Evolutionary conservation across 2,329 filamentous ascomycete species (phyloP), one percentile per base, ranked within the genome.

Genomic region (Sporothrix phasma): DNA sequence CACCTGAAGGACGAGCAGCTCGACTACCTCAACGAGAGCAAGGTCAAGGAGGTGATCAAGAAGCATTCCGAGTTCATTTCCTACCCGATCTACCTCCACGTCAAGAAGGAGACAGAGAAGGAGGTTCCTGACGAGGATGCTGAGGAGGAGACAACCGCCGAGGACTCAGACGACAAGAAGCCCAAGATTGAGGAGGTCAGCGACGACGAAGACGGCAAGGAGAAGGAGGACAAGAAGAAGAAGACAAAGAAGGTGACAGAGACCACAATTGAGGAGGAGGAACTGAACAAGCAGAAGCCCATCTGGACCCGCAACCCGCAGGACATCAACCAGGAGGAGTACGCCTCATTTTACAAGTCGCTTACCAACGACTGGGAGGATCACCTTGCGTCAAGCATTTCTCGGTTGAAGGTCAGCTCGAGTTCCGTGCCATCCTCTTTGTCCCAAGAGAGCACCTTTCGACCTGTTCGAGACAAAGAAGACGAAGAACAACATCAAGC

Each of bases 401-500:
- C 89, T 99, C 94, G 69, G 94, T 99, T 70, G 94, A 99, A 85
- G 94, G 94, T 88, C 94, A 97, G 84, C 92, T 99, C 71, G 94
- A 99, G 83, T 99, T 99, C 92, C 93, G 93, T 71, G 94, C 94
- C 71, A 96, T 99, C 80, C 92, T 99, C 77, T 99, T 95, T 84
- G 93, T 99, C 64, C 94, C 94, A 97, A 99, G 90, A 93, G 94
- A 74, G 94, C 94, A 79, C 94, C 94, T 73, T 99, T 99, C 79
- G 94, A 99, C 76, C 90, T 99, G 68, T 99, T 99, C 79, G 94
- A 99, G 89, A 97, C 93, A 77, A 99, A 99, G 91, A 96, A 97
- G 89, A 97, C 93, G 77, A 99, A 99, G 92, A 99, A 97, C 90
- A 99, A 99, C 89, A 97, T 99, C 87, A 99, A 99, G 89, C 88